Conservation (phyloP, 163 green algal genomes). For the Volvox carteri region DNA sequence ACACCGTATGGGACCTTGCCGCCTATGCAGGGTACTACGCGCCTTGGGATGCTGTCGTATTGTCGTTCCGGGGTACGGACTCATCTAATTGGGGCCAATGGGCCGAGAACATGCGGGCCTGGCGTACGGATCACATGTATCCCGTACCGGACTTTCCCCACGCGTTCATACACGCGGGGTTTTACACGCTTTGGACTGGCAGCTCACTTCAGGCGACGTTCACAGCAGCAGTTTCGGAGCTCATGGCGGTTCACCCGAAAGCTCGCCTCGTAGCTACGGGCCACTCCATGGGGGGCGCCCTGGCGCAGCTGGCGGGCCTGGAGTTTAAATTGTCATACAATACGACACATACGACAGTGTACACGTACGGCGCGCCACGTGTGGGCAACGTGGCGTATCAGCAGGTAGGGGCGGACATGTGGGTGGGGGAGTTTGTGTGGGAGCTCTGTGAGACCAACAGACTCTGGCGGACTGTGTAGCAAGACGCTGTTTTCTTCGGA, state of each 20-base stretch:
- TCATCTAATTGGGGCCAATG: conserved; percentile 85
- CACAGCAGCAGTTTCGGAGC: conserved; percentile 63
- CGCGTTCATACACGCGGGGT: conserved; percentile 86
- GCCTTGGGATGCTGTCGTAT: conserved; percentile 74
- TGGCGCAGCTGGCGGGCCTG: conserved; percentile 84
- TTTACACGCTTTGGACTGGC: conserved; percentile 85
- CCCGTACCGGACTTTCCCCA: conserved; percentile 58
- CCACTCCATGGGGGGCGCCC: conserved; percentile 85
- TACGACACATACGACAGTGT: conserved; percentile 68
- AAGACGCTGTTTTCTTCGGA: no score
- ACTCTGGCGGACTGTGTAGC: no score
- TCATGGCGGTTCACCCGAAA: conserved; percentile 69
- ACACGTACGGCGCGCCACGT: conserved; percentile 88
- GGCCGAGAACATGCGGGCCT: conserved; percentile 89
- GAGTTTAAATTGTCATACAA: conserved; percentile 76
- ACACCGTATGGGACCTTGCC: conserved; percentile 84
- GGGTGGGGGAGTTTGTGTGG: no score
- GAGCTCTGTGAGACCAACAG: background rate
- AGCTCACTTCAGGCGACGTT: conserved; percentile 76
- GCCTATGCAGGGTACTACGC: conserved; percentile 82
- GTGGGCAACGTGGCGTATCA: conserved; percentile 88
- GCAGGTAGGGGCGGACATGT: no score
- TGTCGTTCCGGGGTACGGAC: conserved; percentile 90
- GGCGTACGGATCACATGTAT: conserved; percentile 71
- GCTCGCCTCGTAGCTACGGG: conserved; percentile 57